These are phyloP conservation scores for Hydnum rufescens DNA, from an alignment of 768 basidiomycete genomes.

Conservation along the genomic window DNA sequence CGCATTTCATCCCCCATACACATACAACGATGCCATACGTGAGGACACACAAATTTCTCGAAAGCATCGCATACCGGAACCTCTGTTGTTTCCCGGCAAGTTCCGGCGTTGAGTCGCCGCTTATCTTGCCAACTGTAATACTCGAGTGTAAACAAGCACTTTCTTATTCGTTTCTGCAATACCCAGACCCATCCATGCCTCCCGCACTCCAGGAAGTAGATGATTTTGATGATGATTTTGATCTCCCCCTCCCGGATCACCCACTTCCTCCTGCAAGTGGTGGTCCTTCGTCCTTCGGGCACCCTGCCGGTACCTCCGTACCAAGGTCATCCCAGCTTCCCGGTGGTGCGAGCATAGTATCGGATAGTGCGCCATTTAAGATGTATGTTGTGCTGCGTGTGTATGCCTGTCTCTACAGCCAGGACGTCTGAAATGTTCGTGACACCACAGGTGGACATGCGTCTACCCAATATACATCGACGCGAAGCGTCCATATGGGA, in stretches of 20 bases:
- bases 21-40: no score
- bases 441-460: conserved; percentile 59
- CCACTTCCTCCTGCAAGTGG: conserved; percentile 13
- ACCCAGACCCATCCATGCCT: conserved; percentile 34
- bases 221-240: conserved; percentile 80
- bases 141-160: no score
- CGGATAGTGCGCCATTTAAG: conserved; percentile 70
- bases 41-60: no score
- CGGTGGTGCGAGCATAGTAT: conserved; percentile 12
- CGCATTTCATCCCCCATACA: no score
- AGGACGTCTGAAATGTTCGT: background rate
- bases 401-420: background rate
- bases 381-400: conserved; percentile 28
- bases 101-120: no score
- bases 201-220: conserved; percentile 24
- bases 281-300: background rate
- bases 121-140: no score
- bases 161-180: no score
- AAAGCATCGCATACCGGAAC: no score
- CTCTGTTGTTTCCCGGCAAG: no score
- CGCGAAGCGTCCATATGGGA: conserved; percentile 75
- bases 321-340: background rate
- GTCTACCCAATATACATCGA: conserved; percentile 96
- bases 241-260: conserved; percentile 57
- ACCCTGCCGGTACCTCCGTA: background rate